Percentiles rank a stretch among this genome's conserved stretches.
Evolutionary conservation across 1,139 yeast genomes (phyloP).

Genomic region (Schizosaccharomyces versatilis): DNA sequence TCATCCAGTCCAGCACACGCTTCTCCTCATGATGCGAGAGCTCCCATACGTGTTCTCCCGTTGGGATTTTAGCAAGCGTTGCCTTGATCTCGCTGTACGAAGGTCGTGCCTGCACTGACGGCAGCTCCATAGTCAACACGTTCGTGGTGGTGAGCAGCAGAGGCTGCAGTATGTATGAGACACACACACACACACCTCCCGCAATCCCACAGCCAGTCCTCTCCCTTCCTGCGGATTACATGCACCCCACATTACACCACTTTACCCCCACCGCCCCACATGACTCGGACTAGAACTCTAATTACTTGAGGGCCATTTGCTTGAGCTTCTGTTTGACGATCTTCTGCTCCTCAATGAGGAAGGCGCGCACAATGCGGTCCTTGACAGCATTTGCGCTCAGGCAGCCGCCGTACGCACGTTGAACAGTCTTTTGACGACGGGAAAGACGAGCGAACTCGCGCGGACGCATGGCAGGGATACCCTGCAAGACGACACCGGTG

Average conservation of each 20-base stretch:
- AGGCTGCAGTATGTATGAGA: too few species aligned
- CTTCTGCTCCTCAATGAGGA: slow-evolving; percentile 98
- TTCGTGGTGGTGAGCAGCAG: too few species aligned
- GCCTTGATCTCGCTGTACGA: neutral
- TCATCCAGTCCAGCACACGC: neutral
- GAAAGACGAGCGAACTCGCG: slow-evolving; percentile 88
- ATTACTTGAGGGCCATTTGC: slow-evolving; percentile 14
- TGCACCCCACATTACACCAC: too few species aligned
- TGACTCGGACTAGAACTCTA: too few species aligned
- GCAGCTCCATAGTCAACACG: neutral
- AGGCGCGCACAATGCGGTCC: slow-evolving; percentile 86
- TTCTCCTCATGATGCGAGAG: neutral
- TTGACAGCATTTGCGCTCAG: slow-evolving; percentile 96
- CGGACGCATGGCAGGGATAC: slow-evolving; percentile 83
- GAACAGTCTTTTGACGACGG: slow-evolving; percentile 91
- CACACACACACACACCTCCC: too few species aligned
- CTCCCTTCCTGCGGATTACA: too few species aligned
- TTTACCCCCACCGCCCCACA: too few species aligned
- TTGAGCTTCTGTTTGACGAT: slow-evolving; percentile 95
- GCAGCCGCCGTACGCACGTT: slow-evolving; percentile 99
- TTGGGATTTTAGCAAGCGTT: neutral
- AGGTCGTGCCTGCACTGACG: neutral
- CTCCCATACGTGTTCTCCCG: slow-evolving; percentile 1
- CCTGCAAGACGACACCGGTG: slow-evolving; percentile 80
- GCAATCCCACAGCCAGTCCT: too few species aligned